These are phyloP conservation scores for Epichloe hybrida DNA, from an alignment of 2,329 filamentous ascomycete genomes.

Conservation along the genomic window DNA sequence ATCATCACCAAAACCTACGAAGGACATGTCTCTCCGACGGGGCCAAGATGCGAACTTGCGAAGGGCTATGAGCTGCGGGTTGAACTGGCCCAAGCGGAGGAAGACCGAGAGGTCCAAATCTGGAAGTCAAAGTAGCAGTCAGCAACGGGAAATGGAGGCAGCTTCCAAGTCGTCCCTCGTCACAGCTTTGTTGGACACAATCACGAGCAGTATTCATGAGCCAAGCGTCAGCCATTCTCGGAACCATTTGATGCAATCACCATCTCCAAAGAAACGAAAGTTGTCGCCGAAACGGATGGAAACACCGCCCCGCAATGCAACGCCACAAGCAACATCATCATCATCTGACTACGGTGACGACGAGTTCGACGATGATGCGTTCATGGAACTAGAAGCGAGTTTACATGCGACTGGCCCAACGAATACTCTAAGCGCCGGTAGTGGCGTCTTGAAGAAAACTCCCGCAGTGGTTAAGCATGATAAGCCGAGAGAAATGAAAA, in stretches of 20 bases:
- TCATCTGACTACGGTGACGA: constrained; percentile 41
- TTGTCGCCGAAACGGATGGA: constrained; percentile 10
- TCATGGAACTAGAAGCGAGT: constrained; percentile 39
- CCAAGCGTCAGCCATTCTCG: constrained; percentile 20
- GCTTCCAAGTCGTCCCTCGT: constrained; percentile 43
- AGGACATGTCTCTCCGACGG: constrained; percentile 26
- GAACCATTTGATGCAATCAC: constrained; percentile 23
- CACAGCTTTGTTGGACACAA: constrained; percentile 53
- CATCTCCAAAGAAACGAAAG: constrained; percentile 30
- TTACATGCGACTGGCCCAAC: constrained; percentile 13
- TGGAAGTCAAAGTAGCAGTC: constrained; percentile 18
- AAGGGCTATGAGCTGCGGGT: constrained; percentile 54
- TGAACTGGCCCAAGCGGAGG: constrained; percentile 59
- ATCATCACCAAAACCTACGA: constrained; percentile 52
- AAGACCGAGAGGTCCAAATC: constrained; percentile 38
- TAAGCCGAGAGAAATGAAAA: not conserved
- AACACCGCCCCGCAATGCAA: constrained; percentile 11
- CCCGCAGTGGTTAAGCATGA: not conserved
- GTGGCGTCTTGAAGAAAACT: constrained; percentile 15
- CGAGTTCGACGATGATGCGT: constrained; percentile 45
- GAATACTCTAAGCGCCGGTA: constrained; percentile 10
- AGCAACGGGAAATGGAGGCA: constrained; percentile 29
- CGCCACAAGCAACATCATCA: constrained; percentile 7
- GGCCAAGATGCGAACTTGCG: constrained; percentile 32
- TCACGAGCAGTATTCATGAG: constrained; percentile 39